These are phyloP conservation scores for Podospora bellae-mahoneyi DNA, from an alignment of 495 filamentous ascomycete genomes.

Conservation along the genomic window DNA sequence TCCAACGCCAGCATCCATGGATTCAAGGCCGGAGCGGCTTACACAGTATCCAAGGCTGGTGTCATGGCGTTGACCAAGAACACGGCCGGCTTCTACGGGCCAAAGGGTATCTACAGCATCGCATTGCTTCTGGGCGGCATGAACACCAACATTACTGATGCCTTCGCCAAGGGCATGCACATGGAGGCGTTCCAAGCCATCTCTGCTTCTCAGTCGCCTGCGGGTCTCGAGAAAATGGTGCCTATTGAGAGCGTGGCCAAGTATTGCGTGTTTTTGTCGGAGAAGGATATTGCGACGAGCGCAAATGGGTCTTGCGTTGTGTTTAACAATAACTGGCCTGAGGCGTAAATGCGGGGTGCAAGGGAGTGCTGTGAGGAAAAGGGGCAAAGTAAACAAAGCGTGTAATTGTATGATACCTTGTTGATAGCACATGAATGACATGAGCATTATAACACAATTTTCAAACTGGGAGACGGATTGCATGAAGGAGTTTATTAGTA, in stretches of 20 bases:
- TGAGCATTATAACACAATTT: background rate
- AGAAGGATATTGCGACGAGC: conserved; percentile 34
- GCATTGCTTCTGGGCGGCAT: conserved; percentile 57
- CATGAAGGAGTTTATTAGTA: too few relatives aligned
- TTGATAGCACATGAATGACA: background rate
- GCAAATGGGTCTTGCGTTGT: conserved; percentile 39
- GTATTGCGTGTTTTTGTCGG: conserved; percentile 42
- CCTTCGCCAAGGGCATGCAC: conserved; percentile 45
- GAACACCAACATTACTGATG: conserved; percentile 55
- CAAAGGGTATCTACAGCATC: conserved; percentile 55
- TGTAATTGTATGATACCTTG: background rate
- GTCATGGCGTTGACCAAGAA: conserved; percentile 61
- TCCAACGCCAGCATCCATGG: conserved; percentile 36
- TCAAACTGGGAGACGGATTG: too few relatives aligned
- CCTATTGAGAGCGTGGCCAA: conserved; percentile 37
- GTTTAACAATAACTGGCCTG: conserved; percentile 42
- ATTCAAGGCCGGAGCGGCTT: conserved; percentile 48
- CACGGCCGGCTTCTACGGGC: conserved; percentile 57
- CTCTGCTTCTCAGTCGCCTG: conserved; percentile 25
- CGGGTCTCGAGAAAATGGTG: conserved; percentile 23
- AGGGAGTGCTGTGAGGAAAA: background rate
- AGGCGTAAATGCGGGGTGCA: conserved; percentile 24
- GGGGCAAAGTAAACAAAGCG: conserved; percentile 6
- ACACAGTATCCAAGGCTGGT: conserved; percentile 54
- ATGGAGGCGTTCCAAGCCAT: conserved; percentile 41